phyloP scores from a whole-genome alignment of 2,329 filamentous ascomycete species.

The Alternaria sp. region DNA sequence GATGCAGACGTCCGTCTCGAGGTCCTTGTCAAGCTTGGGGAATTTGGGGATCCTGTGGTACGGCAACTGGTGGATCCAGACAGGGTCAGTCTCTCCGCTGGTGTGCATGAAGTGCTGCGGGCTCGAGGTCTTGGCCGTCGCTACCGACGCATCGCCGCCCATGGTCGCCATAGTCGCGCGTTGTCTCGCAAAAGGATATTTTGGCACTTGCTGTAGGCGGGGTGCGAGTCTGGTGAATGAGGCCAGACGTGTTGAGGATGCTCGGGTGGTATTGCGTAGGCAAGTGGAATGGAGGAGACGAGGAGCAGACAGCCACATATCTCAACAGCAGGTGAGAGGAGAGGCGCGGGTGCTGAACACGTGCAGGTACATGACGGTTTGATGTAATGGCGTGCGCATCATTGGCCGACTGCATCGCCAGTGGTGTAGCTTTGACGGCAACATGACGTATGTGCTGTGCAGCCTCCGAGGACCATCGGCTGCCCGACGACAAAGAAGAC shows the following conservation, averaged over 20 bases:
- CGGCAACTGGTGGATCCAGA: slow-evolving; percentile 62
- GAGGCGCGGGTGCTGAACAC: slow-evolving; percentile 12
- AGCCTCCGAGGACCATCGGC: slow-evolving; percentile 6
- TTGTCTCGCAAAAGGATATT: slow-evolving; percentile 9
- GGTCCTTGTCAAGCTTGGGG: slow-evolving; percentile 53
- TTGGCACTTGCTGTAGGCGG: slow-evolving; percentile 2
- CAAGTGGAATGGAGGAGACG: slow-evolving; percentile 16
- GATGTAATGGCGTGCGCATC: slow-evolving; percentile 13
- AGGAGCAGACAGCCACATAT: slow-evolving; percentile 29
- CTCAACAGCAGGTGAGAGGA: slow-evolving; percentile 8
- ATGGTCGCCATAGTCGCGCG: slow-evolving; percentile 28
- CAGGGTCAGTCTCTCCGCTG: slow-evolving; percentile 61
- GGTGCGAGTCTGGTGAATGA: slow-evolving; percentile 7
- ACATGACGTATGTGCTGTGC: slow-evolving; percentile 17
- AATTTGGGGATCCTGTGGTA: slow-evolving; percentile 58
- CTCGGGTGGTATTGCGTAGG: slow-evolving; percentile 15
- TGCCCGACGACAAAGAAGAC: background rate
- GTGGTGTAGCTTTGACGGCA: slow-evolving; percentile 16
- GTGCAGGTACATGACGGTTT: slow-evolving; percentile 25
- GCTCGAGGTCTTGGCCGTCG: slow-evolving; percentile 23
- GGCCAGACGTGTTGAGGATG: slow-evolving; percentile 10
- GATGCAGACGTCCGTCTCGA: slow-evolving; percentile 61
- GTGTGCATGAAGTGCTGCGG: slow-evolving; percentile 55
- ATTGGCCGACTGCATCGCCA: slow-evolving; percentile 18
- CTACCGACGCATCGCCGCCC: slow-evolving; percentile 11